Evolutionary conservation across 176 grass and related monocot genomes (phyloP).

Genomic region (Carex scoparia): DNA sequence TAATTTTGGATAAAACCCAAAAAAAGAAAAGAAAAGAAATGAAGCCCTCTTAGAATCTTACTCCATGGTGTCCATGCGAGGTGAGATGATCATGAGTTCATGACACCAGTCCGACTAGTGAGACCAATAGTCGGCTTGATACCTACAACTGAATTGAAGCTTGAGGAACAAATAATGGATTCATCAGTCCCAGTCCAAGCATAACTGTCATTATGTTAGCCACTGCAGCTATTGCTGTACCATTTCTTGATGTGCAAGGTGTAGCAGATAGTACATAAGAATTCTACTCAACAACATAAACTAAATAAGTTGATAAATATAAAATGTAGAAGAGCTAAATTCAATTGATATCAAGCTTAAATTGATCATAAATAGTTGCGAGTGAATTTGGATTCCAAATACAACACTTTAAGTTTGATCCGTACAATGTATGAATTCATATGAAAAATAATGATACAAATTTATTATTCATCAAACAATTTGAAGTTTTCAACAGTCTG

Average conservation of each 20-base stretch:
- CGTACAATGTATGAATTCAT: not conserved
- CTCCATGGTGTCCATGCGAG: slow-evolving; percentile 68
- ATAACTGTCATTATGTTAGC: slow-evolving; percentile 63
- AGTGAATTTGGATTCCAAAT: not conserved
- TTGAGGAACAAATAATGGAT: slow-evolving; percentile 77
- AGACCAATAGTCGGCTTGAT: slow-evolving; percentile 78
- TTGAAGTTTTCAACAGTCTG: not conserved
- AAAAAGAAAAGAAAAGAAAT: not conserved
- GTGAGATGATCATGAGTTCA: slow-evolving; percentile 76
- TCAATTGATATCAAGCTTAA: not conserved
- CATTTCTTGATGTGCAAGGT: slow-evolving; percentile 66
- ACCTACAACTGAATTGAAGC: slow-evolving; percentile 66
- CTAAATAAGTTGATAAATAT: not conserved
- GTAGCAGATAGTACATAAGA: slow-evolving; percentile 50
- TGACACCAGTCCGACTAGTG: slow-evolving; percentile 67
- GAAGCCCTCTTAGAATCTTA: slow-evolving; percentile 31
- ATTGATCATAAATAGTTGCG: not conserved
- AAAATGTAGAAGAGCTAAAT: not conserved
- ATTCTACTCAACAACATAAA: slow-evolving; percentile 33
- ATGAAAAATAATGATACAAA: not conserved
- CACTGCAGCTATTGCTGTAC: slow-evolving; percentile 62
- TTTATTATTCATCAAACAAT: not conserved
- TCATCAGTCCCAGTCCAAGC: slow-evolving; percentile 76
- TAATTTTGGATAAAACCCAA: not conserved
- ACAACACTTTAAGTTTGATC: not conserved